These are phyloP conservation scores for Pulveroboletus sp. DNA, from an alignment of 768 basidiomycete genomes.

Conservation along the genomic window DNA sequence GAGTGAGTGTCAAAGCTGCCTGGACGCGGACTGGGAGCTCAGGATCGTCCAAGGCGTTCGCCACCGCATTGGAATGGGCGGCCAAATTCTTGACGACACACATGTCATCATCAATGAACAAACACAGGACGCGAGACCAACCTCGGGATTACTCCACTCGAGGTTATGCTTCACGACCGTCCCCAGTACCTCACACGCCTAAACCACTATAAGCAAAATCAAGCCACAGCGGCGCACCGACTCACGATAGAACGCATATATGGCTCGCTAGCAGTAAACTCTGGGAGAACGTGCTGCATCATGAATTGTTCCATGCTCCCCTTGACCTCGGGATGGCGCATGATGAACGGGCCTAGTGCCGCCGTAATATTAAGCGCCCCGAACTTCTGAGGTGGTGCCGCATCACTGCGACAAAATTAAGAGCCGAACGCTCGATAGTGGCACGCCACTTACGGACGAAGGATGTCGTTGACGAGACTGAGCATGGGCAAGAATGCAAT, in stretches of 20 bases:
- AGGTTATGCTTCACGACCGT: slow-evolving; percentile 71
- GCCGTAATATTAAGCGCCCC: slow-evolving; percentile 85
- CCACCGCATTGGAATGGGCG: slow-evolving; percentile 62
- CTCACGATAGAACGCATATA: slow-evolving; percentile 78
- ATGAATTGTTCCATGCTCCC: slow-evolving; percentile 77
- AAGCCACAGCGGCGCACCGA: slow-evolving; percentile 10
- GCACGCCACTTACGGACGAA: slow-evolving; percentile 51
- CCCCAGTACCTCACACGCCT: slow-evolving; percentile 83
- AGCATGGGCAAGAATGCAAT: slow-evolving; percentile 80
- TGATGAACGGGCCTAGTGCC: slow-evolving; percentile 73
- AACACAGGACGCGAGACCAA: slow-evolving; percentile 24
- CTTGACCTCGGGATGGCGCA: slow-evolving; percentile 81
- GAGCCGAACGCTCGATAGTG: background rate
- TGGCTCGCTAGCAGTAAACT: slow-evolving; percentile 61
- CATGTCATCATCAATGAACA: background rate
- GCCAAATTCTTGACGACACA: slow-evolving; percentile 50
- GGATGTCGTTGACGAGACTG: slow-evolving; percentile 70
- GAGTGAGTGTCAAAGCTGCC: slow-evolving; percentile 75
- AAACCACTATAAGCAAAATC: background rate
- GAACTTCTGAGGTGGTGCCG: slow-evolving; percentile 65
- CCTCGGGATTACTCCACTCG: slow-evolving; percentile 62
- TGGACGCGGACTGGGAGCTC: slow-evolving; percentile 85
- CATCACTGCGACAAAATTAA: slow-evolving; percentile 33
- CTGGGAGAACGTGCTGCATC: slow-evolving; percentile 69
- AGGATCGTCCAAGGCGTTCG: slow-evolving; percentile 67